These are phyloP conservation scores for Ogataea minuta DNA, from an alignment of 805 yeast genomes.

Conservation along the genomic window DNA sequence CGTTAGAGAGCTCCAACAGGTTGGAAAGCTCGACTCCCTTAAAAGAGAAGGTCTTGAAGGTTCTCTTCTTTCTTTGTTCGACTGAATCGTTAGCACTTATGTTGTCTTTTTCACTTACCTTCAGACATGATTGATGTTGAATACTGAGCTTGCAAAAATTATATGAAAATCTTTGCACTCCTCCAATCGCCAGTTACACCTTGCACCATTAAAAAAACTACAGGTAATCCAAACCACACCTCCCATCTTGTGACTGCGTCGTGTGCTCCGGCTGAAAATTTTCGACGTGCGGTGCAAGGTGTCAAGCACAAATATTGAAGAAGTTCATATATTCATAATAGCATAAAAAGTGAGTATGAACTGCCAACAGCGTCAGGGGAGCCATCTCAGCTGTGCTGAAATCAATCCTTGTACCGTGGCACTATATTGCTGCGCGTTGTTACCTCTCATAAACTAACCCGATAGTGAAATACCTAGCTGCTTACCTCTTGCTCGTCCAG, in stretches of 20 bases:
- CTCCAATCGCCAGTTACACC: conserved; percentile 8
- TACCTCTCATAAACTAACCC: conserved; percentile 7
- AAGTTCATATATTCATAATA: conserved; percentile 7
- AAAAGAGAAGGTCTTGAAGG: conserved; percentile 95
- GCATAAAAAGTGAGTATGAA: conserved; percentile 11
- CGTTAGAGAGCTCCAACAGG: conserved; percentile 89
- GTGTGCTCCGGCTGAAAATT: conserved; percentile 12
- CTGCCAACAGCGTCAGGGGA: background rate
- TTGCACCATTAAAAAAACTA: conserved; percentile 2
- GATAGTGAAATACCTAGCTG: conserved; percentile 85
- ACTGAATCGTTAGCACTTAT: conserved; percentile 37
- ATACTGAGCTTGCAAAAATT: conserved; percentile 6
- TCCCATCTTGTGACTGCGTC: conserved; percentile 15
- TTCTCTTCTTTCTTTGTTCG: conserved; percentile 76
- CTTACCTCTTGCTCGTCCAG: conserved; percentile 84
- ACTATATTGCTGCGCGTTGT: no score
- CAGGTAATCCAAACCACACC: no score
- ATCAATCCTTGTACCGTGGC: no score
- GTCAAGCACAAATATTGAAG: conserved; percentile 13
- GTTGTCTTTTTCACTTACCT: conserved; percentile 17
- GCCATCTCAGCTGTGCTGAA: background rate
- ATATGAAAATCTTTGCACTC: conserved; percentile 12
- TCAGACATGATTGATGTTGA: conserved; percentile 27
- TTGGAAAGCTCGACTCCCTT: conserved; percentile 98
- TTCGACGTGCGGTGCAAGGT: conserved; percentile 17